Evolutionary conservation across 2,329 filamentous ascomycete genomes (phyloP).

Genomic region (Scedosporium aurantiacum): DNA sequence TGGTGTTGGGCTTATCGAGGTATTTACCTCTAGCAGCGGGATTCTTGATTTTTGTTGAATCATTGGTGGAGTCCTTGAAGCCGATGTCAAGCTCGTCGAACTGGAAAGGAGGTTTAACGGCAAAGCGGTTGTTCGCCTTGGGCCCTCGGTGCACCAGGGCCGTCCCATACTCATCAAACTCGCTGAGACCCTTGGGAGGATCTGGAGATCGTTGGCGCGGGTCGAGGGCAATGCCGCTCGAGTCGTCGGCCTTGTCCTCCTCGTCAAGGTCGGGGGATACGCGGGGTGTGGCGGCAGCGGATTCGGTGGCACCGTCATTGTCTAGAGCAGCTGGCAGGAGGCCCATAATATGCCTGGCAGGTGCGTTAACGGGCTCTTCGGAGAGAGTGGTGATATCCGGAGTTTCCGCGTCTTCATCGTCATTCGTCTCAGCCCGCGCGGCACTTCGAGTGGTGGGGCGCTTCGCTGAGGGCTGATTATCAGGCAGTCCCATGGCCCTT

Average conservation of each 20-base stretch:
- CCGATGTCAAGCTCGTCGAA: constrained; percentile 46
- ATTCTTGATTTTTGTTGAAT: constrained; percentile 40
- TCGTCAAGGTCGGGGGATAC: constrained; percentile 9
- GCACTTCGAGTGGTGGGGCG: constrained; percentile 25
- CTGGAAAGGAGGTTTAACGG: constrained; percentile 36
- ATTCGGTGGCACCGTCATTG: constrained; percentile 7
- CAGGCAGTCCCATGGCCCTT: constrained; percentile 37
- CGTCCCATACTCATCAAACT: constrained; percentile 41
- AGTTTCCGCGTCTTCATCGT: constrained; percentile 15
- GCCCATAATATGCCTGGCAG: constrained; percentile 16
- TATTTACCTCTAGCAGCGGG: constrained; percentile 42
- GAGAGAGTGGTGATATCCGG: constrained; percentile 2
- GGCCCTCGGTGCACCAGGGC: constrained; percentile 32
- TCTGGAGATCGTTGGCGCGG: constrained; percentile 26
- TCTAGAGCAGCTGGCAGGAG: constrained; percentile 19
- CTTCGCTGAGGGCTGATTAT: constrained; percentile 39
- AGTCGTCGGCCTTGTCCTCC: constrained; percentile 6
- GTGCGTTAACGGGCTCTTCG: constrained; percentile 7
- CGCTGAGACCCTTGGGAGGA: constrained; percentile 27
- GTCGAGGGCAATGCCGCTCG: constrained; percentile 10
- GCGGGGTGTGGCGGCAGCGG: constrained; percentile 5
- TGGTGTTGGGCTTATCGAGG: constrained; percentile 41
- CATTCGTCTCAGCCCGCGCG: constrained; percentile 6
- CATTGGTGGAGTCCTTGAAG: constrained; percentile 47
- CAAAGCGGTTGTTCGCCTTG: constrained; percentile 39